phyloP scores from a whole-genome alignment of 1,284 basidiomycete species.

The Leccinum cinnamomeum region DNA sequence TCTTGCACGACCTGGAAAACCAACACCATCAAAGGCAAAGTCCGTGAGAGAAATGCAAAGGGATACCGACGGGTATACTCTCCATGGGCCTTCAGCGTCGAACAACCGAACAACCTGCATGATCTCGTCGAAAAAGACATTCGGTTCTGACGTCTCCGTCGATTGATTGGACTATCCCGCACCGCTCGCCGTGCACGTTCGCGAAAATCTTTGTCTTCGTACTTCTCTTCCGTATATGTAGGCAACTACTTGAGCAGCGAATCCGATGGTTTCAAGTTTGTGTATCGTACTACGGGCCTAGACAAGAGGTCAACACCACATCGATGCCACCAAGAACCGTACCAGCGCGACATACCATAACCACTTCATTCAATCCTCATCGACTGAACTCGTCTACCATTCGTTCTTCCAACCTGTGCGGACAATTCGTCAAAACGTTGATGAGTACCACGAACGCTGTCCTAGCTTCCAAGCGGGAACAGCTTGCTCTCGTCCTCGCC shows the following conservation, averaged over 20 bases:
- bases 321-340: slow-evolving; percentile 3
- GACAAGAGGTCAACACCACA: too few species aligned
- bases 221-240: too few species aligned
- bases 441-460: slow-evolving; percentile 75
- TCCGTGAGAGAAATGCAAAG: not conserved
- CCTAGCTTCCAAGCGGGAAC: slow-evolving; percentile 73
- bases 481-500: slow-evolving; percentile 53
- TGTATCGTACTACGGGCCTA: too few species aligned
- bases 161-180: slow-evolving; percentile 36
- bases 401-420: slow-evolving; percentile 77
- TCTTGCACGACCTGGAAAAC: slow-evolving; percentile 57
- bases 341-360: slow-evolving; percentile 60
- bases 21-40: slow-evolving; percentile 8
- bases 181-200: too few species aligned
- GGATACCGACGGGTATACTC: slow-evolving; percentile 49
- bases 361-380: slow-evolving; percentile 78
- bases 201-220: too few species aligned
- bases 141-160: slow-evolving; percentile 47
- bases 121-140: slow-evolving; percentile 54
- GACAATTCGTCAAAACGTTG: slow-evolving; percentile 79
- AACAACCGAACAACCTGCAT: slow-evolving; percentile 51
- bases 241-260: too few species aligned
- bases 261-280: too few species aligned
- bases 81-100: slow-evolving; percentile 15
- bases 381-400: slow-evolving; percentile 79